phyloP scores from a whole-genome alignment of 768 basidiomycete genomes.

The Leucosporidium scottii region DNA sequence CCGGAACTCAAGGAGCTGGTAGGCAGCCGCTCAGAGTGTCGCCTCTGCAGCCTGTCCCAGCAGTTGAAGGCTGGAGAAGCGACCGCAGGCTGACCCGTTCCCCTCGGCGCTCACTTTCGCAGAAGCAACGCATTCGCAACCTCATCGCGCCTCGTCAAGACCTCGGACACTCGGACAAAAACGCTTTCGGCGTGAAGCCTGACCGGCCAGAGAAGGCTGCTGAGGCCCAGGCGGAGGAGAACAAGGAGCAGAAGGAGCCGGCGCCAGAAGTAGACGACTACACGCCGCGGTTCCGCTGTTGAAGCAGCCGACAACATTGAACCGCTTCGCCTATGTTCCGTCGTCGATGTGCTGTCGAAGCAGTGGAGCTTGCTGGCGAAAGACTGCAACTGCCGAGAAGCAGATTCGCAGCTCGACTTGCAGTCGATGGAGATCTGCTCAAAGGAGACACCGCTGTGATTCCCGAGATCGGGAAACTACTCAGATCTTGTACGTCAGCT shows the following conservation, averaged over 20 bases:
- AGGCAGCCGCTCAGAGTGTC: not conserved
- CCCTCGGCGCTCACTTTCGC: not conserved
- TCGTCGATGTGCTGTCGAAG: no score
- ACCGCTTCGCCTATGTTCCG: no score
- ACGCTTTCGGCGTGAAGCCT: not conserved
- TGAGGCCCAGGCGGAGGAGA: not conserved
- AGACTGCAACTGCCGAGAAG: no score
- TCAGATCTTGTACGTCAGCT: constrained; percentile 12
- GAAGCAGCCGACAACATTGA: no score
- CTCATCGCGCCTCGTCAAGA: constrained; percentile 41
- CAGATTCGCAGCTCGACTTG: no score
- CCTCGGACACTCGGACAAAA: constrained; percentile 43
- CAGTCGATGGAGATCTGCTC: no score
- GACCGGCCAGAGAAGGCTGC: not conserved
- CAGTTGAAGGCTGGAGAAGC: no score
- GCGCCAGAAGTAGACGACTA: constrained; percentile 5
- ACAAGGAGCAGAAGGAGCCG: not conserved
- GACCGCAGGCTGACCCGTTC: not conserved
- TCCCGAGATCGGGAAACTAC: no score
- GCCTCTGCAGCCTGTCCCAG: no score
- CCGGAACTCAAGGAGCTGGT: constrained; percentile 41
- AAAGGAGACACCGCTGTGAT: no score
- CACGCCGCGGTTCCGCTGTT: constrained; percentile 11
- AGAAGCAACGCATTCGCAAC: constrained; percentile 45
- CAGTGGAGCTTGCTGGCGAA: no score